Conservation (phyloP, 495 filamentous ascomycete genomes). For the Tuber brumale region DNA sequence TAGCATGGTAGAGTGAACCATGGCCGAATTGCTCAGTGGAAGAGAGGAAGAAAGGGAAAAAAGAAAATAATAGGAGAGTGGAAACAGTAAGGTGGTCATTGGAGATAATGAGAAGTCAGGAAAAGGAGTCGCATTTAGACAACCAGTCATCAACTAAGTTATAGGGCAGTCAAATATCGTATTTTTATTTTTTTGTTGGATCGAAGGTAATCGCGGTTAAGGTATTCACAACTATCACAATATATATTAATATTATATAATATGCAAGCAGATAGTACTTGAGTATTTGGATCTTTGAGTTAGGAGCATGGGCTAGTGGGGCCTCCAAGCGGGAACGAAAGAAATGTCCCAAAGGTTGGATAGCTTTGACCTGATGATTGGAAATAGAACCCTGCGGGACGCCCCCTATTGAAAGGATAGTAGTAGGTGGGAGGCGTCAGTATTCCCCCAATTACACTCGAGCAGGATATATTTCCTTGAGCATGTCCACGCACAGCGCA, state of each 20-base stretch:
- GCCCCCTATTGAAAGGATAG: not conserved
- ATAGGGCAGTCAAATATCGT: not conserved
- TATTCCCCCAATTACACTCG: not conserved
- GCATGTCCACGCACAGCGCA: not conserved
- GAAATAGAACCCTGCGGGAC: not conserved
- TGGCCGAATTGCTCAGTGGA: not conserved
- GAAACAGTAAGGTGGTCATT: not conserved
- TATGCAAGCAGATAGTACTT: not conserved
- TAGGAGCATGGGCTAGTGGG: not conserved
- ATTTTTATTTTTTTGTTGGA: not conserved
- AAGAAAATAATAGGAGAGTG: not conserved
- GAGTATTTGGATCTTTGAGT: not conserved
- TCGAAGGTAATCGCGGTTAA: constrained; percentile 2
- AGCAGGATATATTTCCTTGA: not conserved
- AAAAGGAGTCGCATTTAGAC: not conserved
- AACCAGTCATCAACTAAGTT: not conserved
- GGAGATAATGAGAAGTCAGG: not conserved
- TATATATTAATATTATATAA: not conserved
- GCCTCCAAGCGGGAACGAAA: not conserved
- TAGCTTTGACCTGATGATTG: not conserved
- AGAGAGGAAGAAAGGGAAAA: not conserved
- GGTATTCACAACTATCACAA: not conserved
- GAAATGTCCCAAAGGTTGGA: not conserved
- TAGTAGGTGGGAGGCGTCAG: not conserved
- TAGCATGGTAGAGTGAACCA: not conserved